Conservation (phyloP, 2,329 filamentous ascomycete species). For the Albifimbria verrucaria region DNA sequence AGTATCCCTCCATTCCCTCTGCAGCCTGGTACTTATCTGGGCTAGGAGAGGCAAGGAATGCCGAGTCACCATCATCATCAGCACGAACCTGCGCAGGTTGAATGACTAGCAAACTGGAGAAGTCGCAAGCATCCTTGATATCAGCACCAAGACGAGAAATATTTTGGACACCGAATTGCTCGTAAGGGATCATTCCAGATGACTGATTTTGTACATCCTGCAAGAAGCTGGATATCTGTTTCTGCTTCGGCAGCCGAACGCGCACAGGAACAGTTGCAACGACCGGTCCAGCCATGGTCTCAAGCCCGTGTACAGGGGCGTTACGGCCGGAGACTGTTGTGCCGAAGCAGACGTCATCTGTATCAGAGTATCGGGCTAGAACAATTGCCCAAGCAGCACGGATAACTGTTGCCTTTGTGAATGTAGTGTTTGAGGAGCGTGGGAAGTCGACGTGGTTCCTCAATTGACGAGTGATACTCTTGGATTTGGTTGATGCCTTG, state of each 20-base stretch:
- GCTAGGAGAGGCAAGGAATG: not conserved
- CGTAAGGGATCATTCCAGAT: slow-evolving; percentile 12
- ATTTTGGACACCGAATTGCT: slow-evolving; percentile 13
- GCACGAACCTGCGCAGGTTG: not conserved
- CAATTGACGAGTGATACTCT: not conserved
- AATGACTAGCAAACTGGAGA: slow-evolving; percentile 30
- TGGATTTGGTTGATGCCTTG: not conserved
- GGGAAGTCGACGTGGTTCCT: not conserved
- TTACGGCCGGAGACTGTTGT: slow-evolving; percentile 24
- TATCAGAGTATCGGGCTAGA: slow-evolving; percentile 15
- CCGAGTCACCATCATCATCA: not conserved
- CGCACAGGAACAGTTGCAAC: slow-evolving; percentile 16
- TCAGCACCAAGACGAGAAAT: slow-evolving; percentile 4
- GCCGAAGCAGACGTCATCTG: slow-evolving; percentile 18
- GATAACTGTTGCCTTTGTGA: slow-evolving; percentile 15
- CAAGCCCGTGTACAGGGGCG: slow-evolving; percentile 20
- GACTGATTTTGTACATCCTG: slow-evolving; percentile 8
- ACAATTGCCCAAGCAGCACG: slow-evolving; percentile 22
- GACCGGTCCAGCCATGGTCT: slow-evolving; percentile 23
- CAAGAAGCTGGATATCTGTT: slow-evolving; percentile 3
- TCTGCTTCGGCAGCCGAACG: slow-evolving; percentile 1
- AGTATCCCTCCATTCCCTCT: not conserved
- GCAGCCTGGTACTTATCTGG: not conserved
- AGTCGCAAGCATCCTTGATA: slow-evolving; percentile 47
- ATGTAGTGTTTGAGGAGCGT: not conserved